Base-by-base conservation (phyloP, 805 yeast genomes). In the Zygotorulaspora danielsina region DNA sequence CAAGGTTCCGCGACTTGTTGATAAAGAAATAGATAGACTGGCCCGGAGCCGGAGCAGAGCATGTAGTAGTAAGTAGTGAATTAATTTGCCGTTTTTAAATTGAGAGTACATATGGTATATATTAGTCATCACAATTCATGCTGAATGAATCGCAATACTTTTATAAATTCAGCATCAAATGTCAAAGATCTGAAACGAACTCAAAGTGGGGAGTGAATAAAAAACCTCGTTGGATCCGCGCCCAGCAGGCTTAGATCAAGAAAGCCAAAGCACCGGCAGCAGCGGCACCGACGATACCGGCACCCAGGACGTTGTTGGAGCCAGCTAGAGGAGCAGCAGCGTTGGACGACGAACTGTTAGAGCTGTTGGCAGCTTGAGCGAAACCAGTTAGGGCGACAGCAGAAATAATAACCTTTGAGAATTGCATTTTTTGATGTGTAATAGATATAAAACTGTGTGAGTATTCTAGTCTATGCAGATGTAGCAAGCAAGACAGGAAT, bases 201-300 rank as follows among this genome's bases (percentile, higher is more conserved):
- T 15, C 31, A 27, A 27, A 27, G 16, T 10, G 12, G 4, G 21
- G 19, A 12, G 15, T 6, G 21, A 36, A 28, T 19, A 17, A 30
- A 22, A 15, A 12, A n/a, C n/a, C n/a, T n/a, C n/a, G n/a, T n/a
- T n/a, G 29, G 15, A 20, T n/a, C 29, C 26, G 5, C 16, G 12
- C 26, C 16, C 16, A 12, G n/a, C 15, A 16, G 27, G 31, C 28
- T 47, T 39, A 57, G 32, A 55, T 41, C 44, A 57, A 43, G 33
- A 54, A 46, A 34, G 59, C 61, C 27, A 50, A 45, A 31, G 56
- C 58, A 45, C 62, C 62, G 19, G 61, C 61, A 4, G 53, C 48
- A 13, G 54, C 61, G 15, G 57, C 61, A 44, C 60, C 61, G 6
- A 46, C 44, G 21, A 51, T 43, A 40, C 51, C 50, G 12, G 55